Evolutionary conservation across 305 asterid species (phyloP), one percentile per base, ranked within the genome.

Genomic region (Coffea humblotiana): DNA sequence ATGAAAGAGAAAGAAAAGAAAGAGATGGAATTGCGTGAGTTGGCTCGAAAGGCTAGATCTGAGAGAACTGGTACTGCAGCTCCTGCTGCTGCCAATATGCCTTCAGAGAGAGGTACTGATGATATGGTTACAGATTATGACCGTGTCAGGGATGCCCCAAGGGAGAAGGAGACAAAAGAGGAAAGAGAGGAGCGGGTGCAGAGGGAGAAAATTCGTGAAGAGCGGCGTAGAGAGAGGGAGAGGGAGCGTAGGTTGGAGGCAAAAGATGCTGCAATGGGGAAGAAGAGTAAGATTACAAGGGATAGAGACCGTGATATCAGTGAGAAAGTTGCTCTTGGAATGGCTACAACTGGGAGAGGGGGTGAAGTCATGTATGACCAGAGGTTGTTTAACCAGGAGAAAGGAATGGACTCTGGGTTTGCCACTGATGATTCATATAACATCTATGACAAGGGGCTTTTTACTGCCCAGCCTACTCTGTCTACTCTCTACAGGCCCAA

Each of bases 391-490:
- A 94, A 94, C 92, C 97, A 91, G 85, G 98, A 94, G 91, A 94
- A 94, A 74, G 98, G 98, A 77, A 94, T 93, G 98, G 97, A 92
- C 83, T 94, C 97, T 68, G 97, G 97, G 74, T 93, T 94, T 81
- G 96, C 90, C 49, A 85, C 85, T 6, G 98, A 94, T 72, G 97
- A 93, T 80, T 82, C 94, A 37, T 94, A 93, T 81, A 92, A 90
- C 81, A 76, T 94, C 27, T 93, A 95, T 25, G 98, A 92, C 82
- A 95, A 93, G 88, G 97, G 95, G n/a, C 86, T 95, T 43, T 93
- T 91, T 71, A 88, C 89, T 9, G 84, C 92, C 32, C 96, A 91
- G 81, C 87, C 93, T 68, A 89, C 98, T n/a, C 78, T 94, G 83
- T 90, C 88, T 56, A 89, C 97, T 43, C 86, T 92, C 11, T 94